Conservation (phyloP, 2,329 filamentous ascomycete genomes). For the Claviceps capensis region DNA sequence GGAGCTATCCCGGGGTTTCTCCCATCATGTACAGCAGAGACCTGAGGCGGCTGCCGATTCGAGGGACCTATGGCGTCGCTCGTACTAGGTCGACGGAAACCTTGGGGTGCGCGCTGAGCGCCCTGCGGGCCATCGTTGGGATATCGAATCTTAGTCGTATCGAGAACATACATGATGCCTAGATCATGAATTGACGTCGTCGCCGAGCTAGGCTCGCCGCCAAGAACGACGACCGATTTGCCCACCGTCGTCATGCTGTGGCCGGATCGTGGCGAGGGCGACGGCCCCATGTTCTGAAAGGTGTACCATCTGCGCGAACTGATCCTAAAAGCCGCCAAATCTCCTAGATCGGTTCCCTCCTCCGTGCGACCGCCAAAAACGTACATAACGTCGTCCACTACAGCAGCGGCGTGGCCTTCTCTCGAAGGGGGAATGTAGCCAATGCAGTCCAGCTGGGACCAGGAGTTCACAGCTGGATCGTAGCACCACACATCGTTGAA, state of each 20-base stretch:
- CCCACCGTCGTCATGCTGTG: constrained; percentile 96
- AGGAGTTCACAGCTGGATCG: constrained; percentile 68
- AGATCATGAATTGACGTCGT: constrained; percentile 71
- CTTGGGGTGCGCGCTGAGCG: constrained; percentile 26
- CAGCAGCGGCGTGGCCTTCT: constrained; percentile 84
- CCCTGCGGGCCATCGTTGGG: constrained; percentile 53
- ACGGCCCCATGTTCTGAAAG: constrained; percentile 98
- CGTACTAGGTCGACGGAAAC: constrained; percentile 27
- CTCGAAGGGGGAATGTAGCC: constrained; percentile 90
- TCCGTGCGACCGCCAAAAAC: constrained; percentile 93
- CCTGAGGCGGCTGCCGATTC: constrained; percentile 24
- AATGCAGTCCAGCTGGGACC: constrained; percentile 87
- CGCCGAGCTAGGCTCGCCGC: constrained; percentile 85
- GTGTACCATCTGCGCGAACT: constrained; percentile 91
- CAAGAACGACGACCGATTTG: constrained; percentile 83
- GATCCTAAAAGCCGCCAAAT: constrained; percentile 67
- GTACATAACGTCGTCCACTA: constrained; percentile 98
- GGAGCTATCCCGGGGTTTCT: constrained; percentile 1
- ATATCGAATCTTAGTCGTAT: constrained; percentile 93
- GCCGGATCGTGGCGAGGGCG: constrained; percentile 81
- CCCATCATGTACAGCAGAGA: neutral
- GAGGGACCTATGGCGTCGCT: constrained; percentile 18
- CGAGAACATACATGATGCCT: constrained; percentile 78
- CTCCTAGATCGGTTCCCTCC: constrained; percentile 81
- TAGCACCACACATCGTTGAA: constrained; percentile 99